Evolutionary conservation across 2,329 filamentous ascomycete genomes (phyloP), one percentile per base, ranked within the genome.

Genomic region (Neonectria hederae): DNA sequence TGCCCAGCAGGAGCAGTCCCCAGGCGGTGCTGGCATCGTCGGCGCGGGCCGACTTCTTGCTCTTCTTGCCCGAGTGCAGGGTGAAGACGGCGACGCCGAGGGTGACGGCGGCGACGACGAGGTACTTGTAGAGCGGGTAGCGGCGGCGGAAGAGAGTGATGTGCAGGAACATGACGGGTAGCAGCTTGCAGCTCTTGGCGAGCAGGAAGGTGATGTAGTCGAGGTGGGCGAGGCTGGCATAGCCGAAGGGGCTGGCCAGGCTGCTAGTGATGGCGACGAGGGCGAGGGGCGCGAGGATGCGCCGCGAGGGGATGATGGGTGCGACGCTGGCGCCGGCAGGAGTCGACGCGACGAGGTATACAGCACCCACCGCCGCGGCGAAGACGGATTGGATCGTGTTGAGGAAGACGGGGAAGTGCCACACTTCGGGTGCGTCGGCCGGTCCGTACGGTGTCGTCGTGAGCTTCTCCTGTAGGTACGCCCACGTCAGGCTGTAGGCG

Each of bases 151-250:
- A 99, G 51, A 99, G 81, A 48, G 94, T 95, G 75, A 98, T 88
- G 83, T 99, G 95, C 43, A 99, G 86, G 75, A 96, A 90, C 96
- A 99, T 98, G 75, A 99, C 96, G 3, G 96, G 96, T n/a, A 99
- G 89, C 21, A 99, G 87, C 83, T 99, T 99, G 90, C 96, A 99
- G 73, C 91, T 94, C 82, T 99, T 98, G 72, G 96, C 95, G 45
- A 99, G 91, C 72, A 97, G 92, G 81, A 97, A 98, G 30, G 96
- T 97, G 75, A 98, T 93, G 81, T 98, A 98, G 86, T 98, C 96
- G 80, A 98, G 94, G 79, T 98, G 94, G 40, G 91, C 90, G 54
- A 98, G 89, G 63, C 90, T 92, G 54, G 96, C 94, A 81, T 98
- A 98, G 72, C 95, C 96, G 76, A 97, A 97, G 3, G 95, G 95